Evolutionary conservation across 345 rosid species (phyloP).

Genomic region (Hevea brasiliensis): DNA sequence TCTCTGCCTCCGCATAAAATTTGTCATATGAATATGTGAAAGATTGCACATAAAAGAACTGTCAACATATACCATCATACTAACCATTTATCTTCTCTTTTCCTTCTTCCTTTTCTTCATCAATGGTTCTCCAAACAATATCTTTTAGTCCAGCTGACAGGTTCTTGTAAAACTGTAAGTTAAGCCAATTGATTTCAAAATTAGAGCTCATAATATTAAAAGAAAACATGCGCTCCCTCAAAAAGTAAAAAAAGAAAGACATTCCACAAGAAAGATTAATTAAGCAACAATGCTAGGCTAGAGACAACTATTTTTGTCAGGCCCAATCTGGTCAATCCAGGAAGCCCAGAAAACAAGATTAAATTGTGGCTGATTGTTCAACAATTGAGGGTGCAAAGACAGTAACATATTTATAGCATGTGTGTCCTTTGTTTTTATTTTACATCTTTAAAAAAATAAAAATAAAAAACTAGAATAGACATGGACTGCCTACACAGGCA

Average conservation of each 20-base stretch:
- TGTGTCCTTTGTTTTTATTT: not conserved
- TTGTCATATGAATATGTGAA: not conserved
- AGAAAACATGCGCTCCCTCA: not conserved
- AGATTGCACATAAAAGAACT: not conserved
- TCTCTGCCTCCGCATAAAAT: too few species aligned
- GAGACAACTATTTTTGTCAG: not conserved
- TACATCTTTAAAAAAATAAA: not conserved
- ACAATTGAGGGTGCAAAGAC: too few species aligned
- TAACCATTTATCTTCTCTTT: constrained; percentile 12
- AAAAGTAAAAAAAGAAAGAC: too few species aligned
- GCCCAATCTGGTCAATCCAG: not conserved
- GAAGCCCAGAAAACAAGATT: not conserved
- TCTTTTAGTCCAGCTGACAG: constrained; percentile 88
- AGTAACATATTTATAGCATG: not conserved
- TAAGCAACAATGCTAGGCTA: not conserved
- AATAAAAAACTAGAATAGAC: not conserved
- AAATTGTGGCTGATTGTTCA: not conserved
- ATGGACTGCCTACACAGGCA: not conserved
- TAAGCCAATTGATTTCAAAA: not conserved
- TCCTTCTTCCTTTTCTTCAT: constrained; percentile 47
- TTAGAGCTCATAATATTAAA: not conserved
- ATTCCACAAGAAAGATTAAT: too few species aligned
- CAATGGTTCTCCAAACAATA: constrained; percentile 83
- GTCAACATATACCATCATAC: too few species aligned
- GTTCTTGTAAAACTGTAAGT: constrained; percentile 75